Percentiles rank a stretch among this genome's conserved stretches.
These are phyloP conservation scores for Piloderma croceum DNA, from an alignment of 768 basidiomycete genomes.

Conservation along the genomic window DNA sequence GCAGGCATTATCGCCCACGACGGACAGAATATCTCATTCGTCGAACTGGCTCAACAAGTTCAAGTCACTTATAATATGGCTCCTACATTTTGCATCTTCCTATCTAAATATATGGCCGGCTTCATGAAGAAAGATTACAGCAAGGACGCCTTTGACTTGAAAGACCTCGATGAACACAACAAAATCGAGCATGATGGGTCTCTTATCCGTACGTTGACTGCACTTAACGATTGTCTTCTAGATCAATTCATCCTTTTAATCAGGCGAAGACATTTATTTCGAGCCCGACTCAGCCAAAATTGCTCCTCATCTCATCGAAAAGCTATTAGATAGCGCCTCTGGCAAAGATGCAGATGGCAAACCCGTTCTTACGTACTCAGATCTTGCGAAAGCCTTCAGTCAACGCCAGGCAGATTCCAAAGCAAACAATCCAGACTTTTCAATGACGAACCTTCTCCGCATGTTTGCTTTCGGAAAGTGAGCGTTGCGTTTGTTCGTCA, in stretches of 20 bases:
- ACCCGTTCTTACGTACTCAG: constrained; percentile 45
- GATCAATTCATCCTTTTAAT: not conserved
- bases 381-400: constrained; percentile 51
- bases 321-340: constrained; percentile 52
- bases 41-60: constrained; percentile 36
- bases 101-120: constrained; percentile 54
- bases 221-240: not conserved
- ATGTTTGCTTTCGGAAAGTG: too few species aligned
- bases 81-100: constrained; percentile 60
- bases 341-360: constrained; percentile 50
- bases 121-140: constrained; percentile 52
- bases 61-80: constrained; percentile 64
- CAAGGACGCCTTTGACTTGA: constrained; percentile 56
- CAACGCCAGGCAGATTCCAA: constrained; percentile 57
- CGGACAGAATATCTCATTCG: constrained; percentile 68
- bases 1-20: constrained; percentile 51
- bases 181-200: constrained; percentile 30
- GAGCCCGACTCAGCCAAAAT: constrained; percentile 49
- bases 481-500: constrained; percentile 1
- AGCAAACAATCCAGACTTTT: constrained; percentile 51
- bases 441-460: constrained; percentile 40
- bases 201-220: constrained; percentile 21
- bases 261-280: constrained; percentile 49
- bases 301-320: constrained; percentile 46
- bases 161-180: constrained; percentile 67